Percentiles rank a stretch among this genome's conserved stretches.
phyloP scores from a whole-genome alignment of 768 basidiomycete species.

The Pisolithus albus region DNA sequence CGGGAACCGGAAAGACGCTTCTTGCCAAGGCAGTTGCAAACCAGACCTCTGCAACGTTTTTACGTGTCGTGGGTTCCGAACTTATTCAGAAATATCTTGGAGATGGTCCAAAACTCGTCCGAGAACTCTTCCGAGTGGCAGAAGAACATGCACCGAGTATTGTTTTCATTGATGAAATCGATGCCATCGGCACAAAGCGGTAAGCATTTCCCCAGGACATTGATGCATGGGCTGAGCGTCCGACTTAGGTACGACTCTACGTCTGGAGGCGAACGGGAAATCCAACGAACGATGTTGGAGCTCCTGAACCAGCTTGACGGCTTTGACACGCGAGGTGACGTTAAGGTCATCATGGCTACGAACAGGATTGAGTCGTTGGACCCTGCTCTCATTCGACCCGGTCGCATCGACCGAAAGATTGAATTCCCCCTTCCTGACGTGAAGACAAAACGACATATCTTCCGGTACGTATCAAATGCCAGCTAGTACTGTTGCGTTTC shows the following conservation, averaged over 20 bases:
- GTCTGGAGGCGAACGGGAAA: constrained; percentile 97
- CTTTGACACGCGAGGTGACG: constrained; percentile 99
- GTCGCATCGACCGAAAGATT: constrained; percentile 98
- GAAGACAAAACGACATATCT: constrained; percentile 99
- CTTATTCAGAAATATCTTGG: constrained; percentile 99
- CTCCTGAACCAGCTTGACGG: constrained; percentile 97
- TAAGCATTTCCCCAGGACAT: constrained; percentile 27
- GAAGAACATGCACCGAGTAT: constrained; percentile 98
- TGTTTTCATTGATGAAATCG: constrained; percentile 99
- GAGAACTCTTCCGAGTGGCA: constrained; percentile 94
- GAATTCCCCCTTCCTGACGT: constrained; percentile 97
- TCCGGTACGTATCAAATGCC: constrained; percentile 49
- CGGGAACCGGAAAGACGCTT: constrained; percentile 96
- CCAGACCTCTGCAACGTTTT: constrained; percentile 96
- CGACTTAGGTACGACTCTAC: constrained; percentile 85
- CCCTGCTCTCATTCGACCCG: constrained; percentile 96
- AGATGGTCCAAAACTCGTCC: constrained; percentile 96
- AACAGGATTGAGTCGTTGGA: constrained; percentile 97
- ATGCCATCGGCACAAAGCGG: constrained; percentile 98
- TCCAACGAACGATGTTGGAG: constrained; percentile 98
- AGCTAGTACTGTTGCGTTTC: background rate
- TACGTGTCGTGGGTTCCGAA: constrained; percentile 95
- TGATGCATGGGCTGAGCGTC: constrained; percentile 3
- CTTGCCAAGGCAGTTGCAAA: constrained; percentile 97
- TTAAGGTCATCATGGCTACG: constrained; percentile 99